Conservation (phyloP, 2,329 filamentous ascomycete genomes). For the Paraphaeosphaeria minitans region DNA sequence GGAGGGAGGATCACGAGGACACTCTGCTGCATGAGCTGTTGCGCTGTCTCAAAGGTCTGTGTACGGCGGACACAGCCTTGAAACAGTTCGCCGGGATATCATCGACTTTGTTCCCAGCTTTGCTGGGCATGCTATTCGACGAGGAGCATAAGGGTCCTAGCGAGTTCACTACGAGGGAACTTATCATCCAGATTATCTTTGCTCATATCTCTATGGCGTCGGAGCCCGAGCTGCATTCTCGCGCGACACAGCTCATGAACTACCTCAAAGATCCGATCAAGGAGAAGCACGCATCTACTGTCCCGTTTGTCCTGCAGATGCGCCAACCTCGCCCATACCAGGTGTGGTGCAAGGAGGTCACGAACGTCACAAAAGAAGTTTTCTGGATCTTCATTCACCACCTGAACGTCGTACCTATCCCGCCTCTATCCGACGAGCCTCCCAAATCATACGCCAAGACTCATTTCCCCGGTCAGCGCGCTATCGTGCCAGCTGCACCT, state of each 20-base stretch:
- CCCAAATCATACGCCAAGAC: conserved; percentile 58
- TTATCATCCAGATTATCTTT: conserved; percentile 87
- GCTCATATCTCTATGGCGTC: conserved; percentile 75
- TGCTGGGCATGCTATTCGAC: conserved; percentile 90
- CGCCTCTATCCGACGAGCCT: conserved; percentile 37
- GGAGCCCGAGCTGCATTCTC: conserved; percentile 63
- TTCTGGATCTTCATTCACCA: conserved; percentile 99
- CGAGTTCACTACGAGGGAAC: conserved; percentile 91
- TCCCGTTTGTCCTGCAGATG: conserved; percentile 90
- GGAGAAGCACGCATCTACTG: conserved; percentile 74
- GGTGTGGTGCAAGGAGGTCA: conserved; percentile 91
- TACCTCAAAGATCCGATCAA: conserved; percentile 79
- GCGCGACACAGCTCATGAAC: conserved; percentile 74
- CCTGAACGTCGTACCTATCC: conserved; percentile 80
- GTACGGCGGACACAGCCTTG: conserved; percentile 86
- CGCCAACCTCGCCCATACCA: conserved; percentile 85
- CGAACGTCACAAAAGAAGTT: conserved; percentile 93
- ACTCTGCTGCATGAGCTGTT: conserved; percentile 88
- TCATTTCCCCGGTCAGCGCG: conserved; percentile 83
- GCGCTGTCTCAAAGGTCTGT: conserved; percentile 90
- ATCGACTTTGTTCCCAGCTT: conserved; percentile 78
- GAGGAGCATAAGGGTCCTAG: conserved; percentile 98
- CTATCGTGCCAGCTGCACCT: conserved; percentile 89
- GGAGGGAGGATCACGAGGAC: conserved; percentile 98
- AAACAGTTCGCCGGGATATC: conserved; percentile 82